Base-by-base conservation (phyloP, 352 stramenopile species). In the Blastocystis sp. region DNA sequence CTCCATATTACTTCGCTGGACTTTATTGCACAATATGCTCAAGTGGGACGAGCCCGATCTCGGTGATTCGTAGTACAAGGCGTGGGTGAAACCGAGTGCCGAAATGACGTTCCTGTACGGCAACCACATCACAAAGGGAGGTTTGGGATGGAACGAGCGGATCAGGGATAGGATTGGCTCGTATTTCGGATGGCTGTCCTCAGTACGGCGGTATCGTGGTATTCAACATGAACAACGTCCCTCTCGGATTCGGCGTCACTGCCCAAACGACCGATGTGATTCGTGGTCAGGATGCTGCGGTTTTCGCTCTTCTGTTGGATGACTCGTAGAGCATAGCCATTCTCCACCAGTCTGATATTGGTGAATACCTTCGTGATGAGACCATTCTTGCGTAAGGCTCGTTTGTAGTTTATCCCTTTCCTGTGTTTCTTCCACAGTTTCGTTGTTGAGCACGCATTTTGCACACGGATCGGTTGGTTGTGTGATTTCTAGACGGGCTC, bases 101-200 rank as follows among this genome's bases (percentile, higher is more conserved):
- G 97, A 99, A 93, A 99, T 99, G 97, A 97, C 94, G 19, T 99
- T 99, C 93, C 92, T 99, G 33, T 99, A 99, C 91, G 97, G 97
- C 88, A 99, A 99, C 93, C 96, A 99, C 92, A 94, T 99, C 16
- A 95, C 97, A 85, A 99, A 99, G 93, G 97, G 94, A 37, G 79
- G 79, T 89, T 26, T 55, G n/a, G 13, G 29, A n/a, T 10, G 1
- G 31, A 16, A 2, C 12, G 6, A 41, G 31, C 16, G 9, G 31
- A 24, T 89, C n/a, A 89, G 31, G 0, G 59, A 12, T 89, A 89
- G 97, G 97, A 77, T 93, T 99, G 39, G 96, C 95, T 37, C 93
- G 96, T 65, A 99, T 99, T 93, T 99, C 97, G 41, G 97, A 99
- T 90, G 94, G 93, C 77, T 98, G 95, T 70, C 96, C 96, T 33